Conservation (phyloP, 805 yeast genomes). For the Hanseniaspora thailandica region DNA sequence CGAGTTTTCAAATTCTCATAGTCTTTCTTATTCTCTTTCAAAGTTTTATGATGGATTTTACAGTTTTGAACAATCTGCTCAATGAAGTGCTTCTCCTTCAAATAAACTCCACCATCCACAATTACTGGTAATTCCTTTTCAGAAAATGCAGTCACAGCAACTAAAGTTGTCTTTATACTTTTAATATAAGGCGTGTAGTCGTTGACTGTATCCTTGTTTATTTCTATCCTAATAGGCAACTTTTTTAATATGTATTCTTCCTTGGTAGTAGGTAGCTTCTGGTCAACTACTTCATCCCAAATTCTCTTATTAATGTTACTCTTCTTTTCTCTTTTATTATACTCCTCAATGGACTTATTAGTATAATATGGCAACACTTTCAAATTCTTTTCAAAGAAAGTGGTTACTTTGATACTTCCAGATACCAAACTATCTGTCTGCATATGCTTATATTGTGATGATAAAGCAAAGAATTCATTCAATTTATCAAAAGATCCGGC, state of each 20-base stretch:
- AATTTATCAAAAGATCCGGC: conserved; percentile 1
- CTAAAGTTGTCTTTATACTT: not conserved
- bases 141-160: not conserved
- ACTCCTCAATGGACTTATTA: not conserved
- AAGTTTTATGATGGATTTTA: not conserved
- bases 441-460: not conserved
- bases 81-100: not conserved
- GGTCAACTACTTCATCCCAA: conserved; percentile 2
- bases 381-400: not conserved
- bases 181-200: not conserved
- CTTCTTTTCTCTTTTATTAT: not conserved
- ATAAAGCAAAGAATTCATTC: not conserved
- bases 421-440: not conserved
- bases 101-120: not conserved
- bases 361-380: conserved; percentile 6
- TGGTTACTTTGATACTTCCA: not conserved
- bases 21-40: not conserved
- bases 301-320: not conserved
- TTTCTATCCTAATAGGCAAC: not conserved
- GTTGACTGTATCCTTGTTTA: not conserved
- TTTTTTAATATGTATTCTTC: not conserved
- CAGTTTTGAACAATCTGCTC: not conserved
- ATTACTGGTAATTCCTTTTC: conserved; percentile 7
- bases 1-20: not conserved
- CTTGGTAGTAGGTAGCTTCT: not conserved